Conservation (phyloP, 1,139 yeast genomes). For the Blastobotrys capitulatus region DNA sequence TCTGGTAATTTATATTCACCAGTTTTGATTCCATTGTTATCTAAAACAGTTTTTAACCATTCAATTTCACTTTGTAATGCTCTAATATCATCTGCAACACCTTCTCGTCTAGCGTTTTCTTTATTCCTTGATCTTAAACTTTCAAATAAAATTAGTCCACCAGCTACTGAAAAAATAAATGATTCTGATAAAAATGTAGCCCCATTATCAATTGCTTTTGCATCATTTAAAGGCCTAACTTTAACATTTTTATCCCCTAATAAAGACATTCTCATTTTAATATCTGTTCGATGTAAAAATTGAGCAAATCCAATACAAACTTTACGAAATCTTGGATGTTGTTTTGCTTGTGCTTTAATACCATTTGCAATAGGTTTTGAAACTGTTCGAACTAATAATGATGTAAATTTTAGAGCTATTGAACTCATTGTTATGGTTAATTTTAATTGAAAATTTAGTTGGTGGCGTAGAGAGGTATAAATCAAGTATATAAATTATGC, state of each 20-base stretch:
- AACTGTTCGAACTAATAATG: conserved; percentile 67
- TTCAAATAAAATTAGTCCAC: conserved; percentile 70
- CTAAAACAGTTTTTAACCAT: conserved; percentile 47
- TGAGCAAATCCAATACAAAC: conserved; percentile 73
- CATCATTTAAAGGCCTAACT: conserved; percentile 76
- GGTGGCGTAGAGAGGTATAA: too few species aligned
- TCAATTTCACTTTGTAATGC: conserved; percentile 67
- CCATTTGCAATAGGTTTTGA: conserved; percentile 78
- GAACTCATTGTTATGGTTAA: conserved; percentile 32
- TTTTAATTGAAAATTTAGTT: too few species aligned
- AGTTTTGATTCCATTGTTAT: conserved; percentile 40
- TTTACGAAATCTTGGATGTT: conserved; percentile 58
- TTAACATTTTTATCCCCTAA: conserved; percentile 52
- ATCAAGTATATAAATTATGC: too few species aligned
- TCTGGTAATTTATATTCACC: conserved; percentile 43
- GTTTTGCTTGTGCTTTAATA: conserved; percentile 70
- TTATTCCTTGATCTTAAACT: conserved; percentile 63
- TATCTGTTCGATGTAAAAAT: conserved; percentile 61
- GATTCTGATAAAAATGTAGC: conserved; percentile 75
- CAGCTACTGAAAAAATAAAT: conserved; percentile 75
- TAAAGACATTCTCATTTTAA: conserved; percentile 55
- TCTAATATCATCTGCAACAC: conserved; percentile 61
- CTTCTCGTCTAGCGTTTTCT: conserved; percentile 55
- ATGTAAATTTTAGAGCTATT: conserved; percentile 68
- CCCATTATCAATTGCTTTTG: conserved; percentile 78